Evolutionary conservation across 495 filamentous ascomycete genomes (phyloP), one percentile per base, ranked within the genome.

Genomic region (Penicillium alfredii): DNA sequence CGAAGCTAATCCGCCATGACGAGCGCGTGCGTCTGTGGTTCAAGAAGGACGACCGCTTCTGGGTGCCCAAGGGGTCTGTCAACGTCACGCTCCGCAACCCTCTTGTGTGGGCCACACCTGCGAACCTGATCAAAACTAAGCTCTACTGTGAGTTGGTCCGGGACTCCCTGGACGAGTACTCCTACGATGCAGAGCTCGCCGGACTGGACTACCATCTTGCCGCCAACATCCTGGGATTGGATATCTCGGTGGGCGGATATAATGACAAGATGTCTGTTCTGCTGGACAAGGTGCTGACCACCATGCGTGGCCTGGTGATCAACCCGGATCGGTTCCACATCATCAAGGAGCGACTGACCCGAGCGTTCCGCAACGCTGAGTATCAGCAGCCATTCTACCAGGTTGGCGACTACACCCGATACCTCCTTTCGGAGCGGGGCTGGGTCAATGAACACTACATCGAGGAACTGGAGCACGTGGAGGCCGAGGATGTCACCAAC

Each of bases 41-140:
- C 64, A 99, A 99, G 73, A 97, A 97, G 63, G 92, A 99, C 48
- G 92, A 99, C 49, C 86, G 79, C 0, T 99, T 96, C 65, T 99
- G 92, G 92, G 92, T 99, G 3, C 92, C 92, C 2, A 96, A 94
- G 59, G 92, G 81, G 0, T 94, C 84, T 45, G 58, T 96, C 10
- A 74, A 86, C 47, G 73, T 94, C 25, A 84, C 77, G 32, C 72
- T 93, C 44, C 77, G 84, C 42, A 95, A 84, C 38, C 84, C 88
- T 4, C 55, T 94, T 21, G 76, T 81, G 14, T 80, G 77, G 57
- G 74, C 84, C 2, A 88, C 84, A 4, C 85, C 92, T 3, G 77
- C 80, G 27, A 88, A 80, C 33, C 62, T 74, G 12, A 79, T 94
- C 20, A 90, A 88, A 53, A 72, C 81, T 0, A 80, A 78, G 45